Conservation (phyloP, 371 early-diverging fungal genomes). For the Mycotypha africana region DNA sequence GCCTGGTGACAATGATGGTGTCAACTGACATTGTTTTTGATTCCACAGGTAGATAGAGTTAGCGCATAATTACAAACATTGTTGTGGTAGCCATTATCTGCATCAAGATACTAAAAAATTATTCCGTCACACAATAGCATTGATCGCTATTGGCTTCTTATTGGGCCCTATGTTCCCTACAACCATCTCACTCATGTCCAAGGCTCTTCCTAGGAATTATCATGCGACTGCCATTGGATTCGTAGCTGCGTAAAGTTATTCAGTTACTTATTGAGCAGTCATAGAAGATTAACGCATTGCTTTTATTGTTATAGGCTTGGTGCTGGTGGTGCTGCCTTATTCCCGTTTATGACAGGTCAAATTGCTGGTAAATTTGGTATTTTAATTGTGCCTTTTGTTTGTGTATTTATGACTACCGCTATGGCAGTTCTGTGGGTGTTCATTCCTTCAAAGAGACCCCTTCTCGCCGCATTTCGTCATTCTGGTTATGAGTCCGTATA, state of each 20-base stretch:
- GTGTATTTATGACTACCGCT: constrained; percentile 11
- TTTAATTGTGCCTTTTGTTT: constrained; percentile 20
- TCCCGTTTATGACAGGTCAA: constrained; percentile 29
- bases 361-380: constrained; percentile 26
- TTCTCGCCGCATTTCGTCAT: constrained; percentile 16
- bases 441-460: constrained; percentile 22
- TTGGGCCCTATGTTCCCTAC: constrained; percentile 36
- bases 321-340: constrained; percentile 32
- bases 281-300: not conserved
- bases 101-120: not conserved
- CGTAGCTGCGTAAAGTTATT: constrained; percentile 20
- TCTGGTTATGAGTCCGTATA: too few relatives aligned
- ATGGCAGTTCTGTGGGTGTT: constrained; percentile 27
- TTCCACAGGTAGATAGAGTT: constrained; percentile 10
- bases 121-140: not conserved
- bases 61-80: not conserved
- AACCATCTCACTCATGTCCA: constrained; percentile 26
- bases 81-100: too few relatives aligned
- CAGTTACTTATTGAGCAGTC: not conserved
- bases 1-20: constrained; percentile 9
- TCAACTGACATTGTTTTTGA: constrained; percentile 9
- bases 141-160: constrained; percentile 19
- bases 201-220: constrained; percentile 23
- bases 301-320: constrained; percentile 18
- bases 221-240: constrained; percentile 33